Base-by-base conservation (phyloP, 805 yeast genomes). In the Metschnikowia drakensbergensis region DNA sequence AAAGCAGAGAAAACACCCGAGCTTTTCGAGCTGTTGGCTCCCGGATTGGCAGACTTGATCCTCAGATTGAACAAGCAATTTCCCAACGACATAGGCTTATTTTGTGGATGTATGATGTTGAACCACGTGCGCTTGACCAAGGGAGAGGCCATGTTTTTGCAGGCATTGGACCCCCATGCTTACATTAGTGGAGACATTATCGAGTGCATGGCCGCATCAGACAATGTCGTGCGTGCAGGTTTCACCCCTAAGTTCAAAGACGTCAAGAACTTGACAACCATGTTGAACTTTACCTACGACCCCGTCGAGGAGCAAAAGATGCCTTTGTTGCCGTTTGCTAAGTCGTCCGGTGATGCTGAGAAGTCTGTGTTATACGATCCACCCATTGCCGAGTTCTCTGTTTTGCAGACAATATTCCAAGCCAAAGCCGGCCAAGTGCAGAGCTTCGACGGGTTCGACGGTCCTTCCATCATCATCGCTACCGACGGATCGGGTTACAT, bases 171-270 rank as follows among this genome's bases (percentile, higher is more conserved):
- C 68, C 98, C 98, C 26, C 99, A 94, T 69, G 99, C 99, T 31
- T 94, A 94, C 70, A 92, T 94, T 53, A 79, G 85, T 47, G 99
- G 99, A 57, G 98, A 94, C 68, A 94, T 94, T 58, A 91, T 94
- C 63, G 99, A 94, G 75, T 94, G 99, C 75, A 94, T 94, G 99
- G 99, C 99, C 37, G 97, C 99, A 6, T 85, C 95, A 36, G 99
- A 94, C 68, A 94, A 94, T 62, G 99, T 94, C 49, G 97, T 94
- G 43, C 82, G 99, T 68, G 96, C 97, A 3, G 99, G 99, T 10
- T 94, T 94, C 76, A 94, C 99, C n/a, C 99, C 99, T 53, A 94
- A 94, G 69, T 94, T 92, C 75, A 94, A 92, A 72, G 99, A 94
- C 68, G 98, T 94, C 52, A 70, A 83, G 50, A 89, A 86, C 61